Percentiles rank a stretch among this genome's conserved stretches.
phyloP scores from a whole-genome alignment of 228 moss, liverwort and hornwort species.

The Sphagnum fallax region DNA sequence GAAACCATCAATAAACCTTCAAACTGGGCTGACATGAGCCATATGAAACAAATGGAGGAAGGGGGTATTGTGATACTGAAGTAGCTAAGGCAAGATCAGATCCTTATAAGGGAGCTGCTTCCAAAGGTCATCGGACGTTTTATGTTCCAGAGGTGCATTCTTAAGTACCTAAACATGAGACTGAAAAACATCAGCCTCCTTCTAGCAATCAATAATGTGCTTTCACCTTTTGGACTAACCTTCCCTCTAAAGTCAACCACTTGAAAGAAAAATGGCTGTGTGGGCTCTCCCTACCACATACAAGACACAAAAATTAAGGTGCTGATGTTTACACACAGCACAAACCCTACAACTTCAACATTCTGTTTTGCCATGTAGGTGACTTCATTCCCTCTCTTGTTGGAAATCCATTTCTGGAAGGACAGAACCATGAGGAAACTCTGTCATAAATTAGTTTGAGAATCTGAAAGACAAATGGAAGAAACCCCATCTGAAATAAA shows the following conservation, averaged over 20 bases:
- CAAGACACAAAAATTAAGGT: neutral
- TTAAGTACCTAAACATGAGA: too few relatives aligned
- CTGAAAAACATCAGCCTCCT: too few relatives aligned
- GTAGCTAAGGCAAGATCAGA: too few relatives aligned
- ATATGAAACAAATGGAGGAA: too few relatives aligned
- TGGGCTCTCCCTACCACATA: constrained; percentile 61
- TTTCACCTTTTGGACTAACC: constrained; percentile 29
- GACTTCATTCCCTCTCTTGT: neutral
- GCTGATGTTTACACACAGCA: neutral
- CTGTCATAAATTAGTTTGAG: neutral
- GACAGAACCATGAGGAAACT: neutral
- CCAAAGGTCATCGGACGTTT: too few relatives aligned
- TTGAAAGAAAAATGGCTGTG: constrained; percentile 60
- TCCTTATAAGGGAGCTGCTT: too few relatives aligned
- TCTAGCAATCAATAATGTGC: neutral
- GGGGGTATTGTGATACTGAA: too few relatives aligned
- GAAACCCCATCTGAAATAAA: neutral
- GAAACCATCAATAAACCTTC: too few relatives aligned
- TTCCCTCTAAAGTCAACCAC: constrained; percentile 54
- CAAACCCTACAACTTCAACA: neutral
- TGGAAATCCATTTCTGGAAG: neutral
- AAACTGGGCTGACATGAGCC: too few relatives aligned
- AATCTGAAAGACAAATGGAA: constrained; percentile 1
- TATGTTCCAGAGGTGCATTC: too few relatives aligned
- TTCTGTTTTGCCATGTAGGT: neutral